These are phyloP conservation scores for Hemerocallis citrina DNA, from an alignment of 106 monocot genomes.

Conservation along the genomic window DNA sequence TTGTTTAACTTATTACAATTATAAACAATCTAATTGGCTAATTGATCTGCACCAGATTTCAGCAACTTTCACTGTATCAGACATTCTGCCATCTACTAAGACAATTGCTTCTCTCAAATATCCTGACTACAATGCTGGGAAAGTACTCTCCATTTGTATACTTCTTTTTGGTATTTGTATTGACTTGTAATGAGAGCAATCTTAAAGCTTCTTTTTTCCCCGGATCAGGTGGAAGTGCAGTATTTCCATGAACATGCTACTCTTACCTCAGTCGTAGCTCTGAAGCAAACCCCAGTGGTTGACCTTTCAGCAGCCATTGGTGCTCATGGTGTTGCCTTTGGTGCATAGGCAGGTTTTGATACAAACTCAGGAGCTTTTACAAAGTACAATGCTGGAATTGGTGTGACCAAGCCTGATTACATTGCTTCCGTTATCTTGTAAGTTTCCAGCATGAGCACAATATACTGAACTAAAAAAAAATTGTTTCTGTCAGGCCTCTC, in stretches of 20 bases:
- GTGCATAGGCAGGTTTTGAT: conserved; percentile 84
- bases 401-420: conserved; percentile 68
- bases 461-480: no score
- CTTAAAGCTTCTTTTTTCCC: neutral
- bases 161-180: neutral
- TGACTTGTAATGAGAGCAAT: no score
- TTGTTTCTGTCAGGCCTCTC: no score
- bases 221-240: conserved; percentile 77
- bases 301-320: conserved; percentile 76
- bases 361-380: conserved; percentile 57
- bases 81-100: conserved; percentile 69
- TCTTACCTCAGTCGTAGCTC: conserved; percentile 46
- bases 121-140: conserved; percentile 81
- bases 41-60: conserved; percentile 40
- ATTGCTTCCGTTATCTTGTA: conserved; percentile 63
- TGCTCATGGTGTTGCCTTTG: conserved; percentile 70
- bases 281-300: conserved; percentile 63
- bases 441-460: no score
- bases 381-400: conserved; percentile 72
- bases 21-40: neutral
- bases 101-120: conserved; percentile 62
- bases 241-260: conserved; percentile 92
- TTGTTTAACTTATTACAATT: no score
- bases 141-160: conserved; percentile 35
- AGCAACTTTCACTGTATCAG: conserved; percentile 51